These are phyloP conservation scores for Athelia sp. DNA, from an alignment of 1,284 basidiomycete genomes.

Conservation along the genomic window DNA sequence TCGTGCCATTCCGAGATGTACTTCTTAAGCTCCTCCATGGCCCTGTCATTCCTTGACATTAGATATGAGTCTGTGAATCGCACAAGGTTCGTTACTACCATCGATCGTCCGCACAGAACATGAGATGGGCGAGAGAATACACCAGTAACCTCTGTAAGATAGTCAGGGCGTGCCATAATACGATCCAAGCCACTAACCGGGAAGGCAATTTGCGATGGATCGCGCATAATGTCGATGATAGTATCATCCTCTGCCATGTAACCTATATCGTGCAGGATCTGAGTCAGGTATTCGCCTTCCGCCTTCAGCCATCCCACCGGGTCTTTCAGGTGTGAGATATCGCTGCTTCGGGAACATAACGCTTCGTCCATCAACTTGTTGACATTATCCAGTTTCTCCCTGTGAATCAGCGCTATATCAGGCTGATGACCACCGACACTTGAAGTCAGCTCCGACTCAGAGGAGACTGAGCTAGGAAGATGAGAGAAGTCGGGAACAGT, in stretches of 20 bases:
- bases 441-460: no score
- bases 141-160: neutral
- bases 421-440: no score
- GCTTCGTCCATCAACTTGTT: neutral
- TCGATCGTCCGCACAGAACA: neutral
- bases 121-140: neutral
- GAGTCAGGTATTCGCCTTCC: neutral
- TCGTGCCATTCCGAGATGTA: neutral
- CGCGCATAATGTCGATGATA: neutral
- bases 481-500: no score
- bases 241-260: neutral
- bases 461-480: no score
- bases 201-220: neutral
- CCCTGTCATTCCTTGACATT: neutral
- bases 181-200: neutral
- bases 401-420: neutral
- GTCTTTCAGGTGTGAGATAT: neutral
- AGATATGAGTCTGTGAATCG: neutral
- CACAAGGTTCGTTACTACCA: neutral
- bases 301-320: neutral
- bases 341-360: neutral
- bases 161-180: neutral
- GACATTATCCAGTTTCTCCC: neutral
- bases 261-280: neutral
- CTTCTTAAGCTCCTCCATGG: neutral